Evolutionary conservation across 2,329 filamentous ascomycete genomes (phyloP), one percentile per base, ranked within the genome.

Genomic region (Cytospora schulzeri): DNA sequence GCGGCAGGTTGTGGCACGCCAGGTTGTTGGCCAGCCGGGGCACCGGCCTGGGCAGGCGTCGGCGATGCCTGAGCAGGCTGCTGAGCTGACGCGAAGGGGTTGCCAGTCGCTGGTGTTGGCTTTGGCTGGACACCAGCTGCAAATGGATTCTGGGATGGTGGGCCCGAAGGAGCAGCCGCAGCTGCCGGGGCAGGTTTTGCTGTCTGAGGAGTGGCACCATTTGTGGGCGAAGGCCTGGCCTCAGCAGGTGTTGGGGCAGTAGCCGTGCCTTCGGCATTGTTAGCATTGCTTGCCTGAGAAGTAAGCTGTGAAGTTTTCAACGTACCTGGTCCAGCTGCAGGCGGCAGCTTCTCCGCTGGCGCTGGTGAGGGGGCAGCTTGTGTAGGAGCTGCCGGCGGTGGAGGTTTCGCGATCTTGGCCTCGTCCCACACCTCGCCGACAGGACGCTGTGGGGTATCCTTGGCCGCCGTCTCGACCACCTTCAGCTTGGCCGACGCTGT

Each of bases 341-440:
- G 62, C 35, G 35, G 54, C 54, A 62, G 45, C 58, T 60, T 65
- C 19, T 64, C 62, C 35, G 60, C 26, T 29, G 58, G 55, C 22
- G 62, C 65, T 22, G 55, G 53, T 14, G 65, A 48, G 26, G 65
- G 19, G 12, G 35, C 62, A 48, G 58, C 28, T 48, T 57, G 74
- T 24, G 76, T 69, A 62, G 63, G 35, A 14, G 56, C 61, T 12
- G 62, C 57, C 22, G 67, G 61, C 4, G 68, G 73, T 15, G 73
- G 70, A 11, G 84, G 80, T 73, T 86, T 90, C 14, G 87, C 84
- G 60, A 78, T 81, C 76, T 94, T 93, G 0, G 90, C 93, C 61
- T 91, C 79, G 68, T 90, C 88, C 91, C 92, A 97, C 0, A 97
- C 93, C 76, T 97, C 93, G 12, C 81, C 85, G 4, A 98, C 92